Percentiles rank a stretch among this genome's conserved stretches.
Conservation (phyloP, 2,329 filamentous ascomycete species). For the Teratosphaeria gauchensis region DNA sequence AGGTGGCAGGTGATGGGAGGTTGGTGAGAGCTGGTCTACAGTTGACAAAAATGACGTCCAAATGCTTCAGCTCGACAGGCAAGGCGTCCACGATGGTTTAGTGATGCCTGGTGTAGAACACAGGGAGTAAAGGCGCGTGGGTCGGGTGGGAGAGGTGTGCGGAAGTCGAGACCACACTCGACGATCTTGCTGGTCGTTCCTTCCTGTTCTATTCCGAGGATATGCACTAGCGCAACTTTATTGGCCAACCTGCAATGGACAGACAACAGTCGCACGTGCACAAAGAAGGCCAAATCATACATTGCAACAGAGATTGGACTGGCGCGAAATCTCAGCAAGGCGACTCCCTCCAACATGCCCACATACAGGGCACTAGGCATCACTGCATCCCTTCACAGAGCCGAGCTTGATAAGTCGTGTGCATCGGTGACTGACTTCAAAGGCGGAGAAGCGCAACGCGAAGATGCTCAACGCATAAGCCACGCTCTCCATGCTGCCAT, state of each 20-base stretch:
- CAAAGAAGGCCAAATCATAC: background rate
- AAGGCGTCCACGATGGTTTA: too few species aligned
- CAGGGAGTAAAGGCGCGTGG: too few species aligned
- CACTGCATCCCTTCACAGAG: conserved; percentile 15
- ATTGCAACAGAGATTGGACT: background rate
- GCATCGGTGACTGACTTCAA: conserved; percentile 11
- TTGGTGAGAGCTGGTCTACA: too few species aligned
- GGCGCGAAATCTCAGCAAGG: background rate
- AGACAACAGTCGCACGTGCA: background rate
- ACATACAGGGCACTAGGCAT: conserved; percentile 20
- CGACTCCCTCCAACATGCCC: conserved; percentile 15
- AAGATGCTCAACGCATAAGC: conserved; percentile 12
- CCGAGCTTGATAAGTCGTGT: conserved; percentile 13
- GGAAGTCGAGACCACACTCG: background rate
- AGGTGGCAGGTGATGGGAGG: too few species aligned
- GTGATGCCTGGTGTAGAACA: too few species aligned
- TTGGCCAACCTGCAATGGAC: background rate
- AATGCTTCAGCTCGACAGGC: too few species aligned
- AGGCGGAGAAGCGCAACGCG: conserved; percentile 7
- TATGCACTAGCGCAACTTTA: background rate
- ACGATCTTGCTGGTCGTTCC: background rate
- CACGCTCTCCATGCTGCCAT: conserved; percentile 7
- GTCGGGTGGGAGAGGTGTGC: background rate
- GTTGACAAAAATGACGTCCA: too few species aligned
- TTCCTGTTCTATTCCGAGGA: background rate